Conservation (phyloP, 1,139 yeast genomes). For the Groenewaldozyma sp. region DNA sequence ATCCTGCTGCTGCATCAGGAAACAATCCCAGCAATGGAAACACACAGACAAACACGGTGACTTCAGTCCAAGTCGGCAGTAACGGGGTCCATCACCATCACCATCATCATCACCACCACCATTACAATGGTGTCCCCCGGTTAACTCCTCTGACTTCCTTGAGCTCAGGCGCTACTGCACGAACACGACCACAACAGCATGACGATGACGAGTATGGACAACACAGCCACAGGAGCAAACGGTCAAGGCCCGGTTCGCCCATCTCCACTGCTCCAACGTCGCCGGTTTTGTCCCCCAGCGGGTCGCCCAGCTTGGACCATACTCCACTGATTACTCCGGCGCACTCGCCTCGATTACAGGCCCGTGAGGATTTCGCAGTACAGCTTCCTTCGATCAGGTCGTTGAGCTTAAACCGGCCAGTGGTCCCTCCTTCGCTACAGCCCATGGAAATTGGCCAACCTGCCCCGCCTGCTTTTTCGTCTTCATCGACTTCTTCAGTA, state of each 20-base stretch:
- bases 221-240: constrained; percentile 45
- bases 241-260: constrained; percentile 75
- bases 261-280: constrained; percentile 57
- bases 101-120: constrained; percentile 23
- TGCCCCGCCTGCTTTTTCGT: constrained; percentile 7
- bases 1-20: not conserved
- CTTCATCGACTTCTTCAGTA: too few relatives aligned
- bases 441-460: constrained; percentile 26
- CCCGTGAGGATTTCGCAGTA: constrained; percentile 30
- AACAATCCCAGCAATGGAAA: not conserved
- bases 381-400: constrained; percentile 34
- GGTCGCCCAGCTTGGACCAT: constrained; percentile 43
- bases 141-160: constrained; percentile 44
- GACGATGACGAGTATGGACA: constrained; percentile 40
- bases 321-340: constrained; percentile 54
- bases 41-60: not conserved
- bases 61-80: constrained; percentile 3
- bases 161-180: constrained; percentile 12
- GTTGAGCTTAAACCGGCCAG: constrained; percentile 27
- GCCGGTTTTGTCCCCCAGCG: constrained; percentile 32
- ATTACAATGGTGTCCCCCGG: constrained; percentile 39
- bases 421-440: constrained; percentile 28
- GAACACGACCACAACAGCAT: constrained; percentile 15
- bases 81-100: constrained; percentile 18
- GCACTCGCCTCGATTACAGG: constrained; percentile 42